Conservation (phyloP, 139 green algal genomes). For the Micractinium conductrix region DNA sequence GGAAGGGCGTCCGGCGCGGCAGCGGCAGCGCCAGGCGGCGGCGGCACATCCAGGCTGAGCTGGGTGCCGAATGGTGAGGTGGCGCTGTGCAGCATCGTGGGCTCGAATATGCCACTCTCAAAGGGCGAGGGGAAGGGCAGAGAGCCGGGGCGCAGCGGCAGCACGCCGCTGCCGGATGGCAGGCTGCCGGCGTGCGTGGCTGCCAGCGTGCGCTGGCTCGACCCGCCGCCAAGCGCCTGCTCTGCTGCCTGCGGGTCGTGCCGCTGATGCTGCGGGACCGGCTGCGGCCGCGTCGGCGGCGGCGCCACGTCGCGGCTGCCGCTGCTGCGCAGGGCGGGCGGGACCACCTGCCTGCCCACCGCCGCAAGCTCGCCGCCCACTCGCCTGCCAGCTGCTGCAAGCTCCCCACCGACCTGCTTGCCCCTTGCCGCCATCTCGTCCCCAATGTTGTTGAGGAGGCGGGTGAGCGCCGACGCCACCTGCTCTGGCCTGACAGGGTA, state of each 20-base stretch:
- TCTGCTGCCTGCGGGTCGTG: background rate
- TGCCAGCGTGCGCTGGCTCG: background rate
- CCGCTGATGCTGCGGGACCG: background rate
- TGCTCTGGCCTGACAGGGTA: background rate
- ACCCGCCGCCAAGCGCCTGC: background rate
- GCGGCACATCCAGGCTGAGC: background rate
- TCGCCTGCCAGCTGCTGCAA: background rate
- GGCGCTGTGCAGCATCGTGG: background rate
- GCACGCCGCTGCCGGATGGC: background rate
- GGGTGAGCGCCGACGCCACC: background rate
- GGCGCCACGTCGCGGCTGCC: background rate
- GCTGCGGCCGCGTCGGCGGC: background rate
- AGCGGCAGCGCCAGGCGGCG: background rate
- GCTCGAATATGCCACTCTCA: background rate
- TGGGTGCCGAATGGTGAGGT: background rate
- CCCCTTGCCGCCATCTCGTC: background rate
- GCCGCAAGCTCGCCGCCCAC: background rate
- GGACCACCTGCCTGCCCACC: background rate
- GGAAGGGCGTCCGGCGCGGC: background rate
- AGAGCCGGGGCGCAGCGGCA: background rate
- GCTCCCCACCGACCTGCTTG: background rate
- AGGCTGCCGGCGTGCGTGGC: no score
- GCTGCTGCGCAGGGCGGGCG: background rate
- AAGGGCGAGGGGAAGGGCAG: conserved; percentile 16
- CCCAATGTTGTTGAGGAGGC: background rate